Conservation (phyloP, 345 rosid genomes). For the Dimocarpus longan region DNA sequence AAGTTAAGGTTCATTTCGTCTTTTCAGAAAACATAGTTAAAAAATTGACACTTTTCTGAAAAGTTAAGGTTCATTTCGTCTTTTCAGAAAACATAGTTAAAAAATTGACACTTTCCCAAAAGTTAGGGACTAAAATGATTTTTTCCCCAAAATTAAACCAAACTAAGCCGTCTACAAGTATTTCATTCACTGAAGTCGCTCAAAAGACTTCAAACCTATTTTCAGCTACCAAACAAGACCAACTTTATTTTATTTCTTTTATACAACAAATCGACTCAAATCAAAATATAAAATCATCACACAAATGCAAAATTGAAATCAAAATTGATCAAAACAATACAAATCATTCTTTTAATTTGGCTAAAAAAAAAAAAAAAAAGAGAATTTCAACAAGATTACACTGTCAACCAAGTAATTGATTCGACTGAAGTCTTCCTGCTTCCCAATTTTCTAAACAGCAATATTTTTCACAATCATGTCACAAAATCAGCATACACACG, state of each 20-base stretch:
- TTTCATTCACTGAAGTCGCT: conserved; percentile 1
- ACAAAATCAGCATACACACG: not conserved
- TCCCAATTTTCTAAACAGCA: not conserved
- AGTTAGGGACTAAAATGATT: too few species aligned
- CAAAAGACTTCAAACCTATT: not conserved
- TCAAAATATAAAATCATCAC: not conserved
- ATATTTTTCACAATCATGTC: not conserved
- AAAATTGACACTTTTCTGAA: too few species aligned
- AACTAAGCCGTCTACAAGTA: not conserved
- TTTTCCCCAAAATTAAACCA: too few species aligned
- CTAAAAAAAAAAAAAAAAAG: not conserved
- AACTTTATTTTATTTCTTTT: too few species aligned
- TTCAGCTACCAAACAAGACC: conserved; percentile 25
- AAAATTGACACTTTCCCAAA: too few species aligned
- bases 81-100: too few species aligned
- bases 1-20: too few species aligned
- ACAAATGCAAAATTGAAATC: not conserved
- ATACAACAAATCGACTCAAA: not conserved
- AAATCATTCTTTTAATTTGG: not conserved
- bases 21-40: too few species aligned
- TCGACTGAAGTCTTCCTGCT: not conserved
- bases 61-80: too few species aligned
- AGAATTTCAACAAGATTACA: not conserved
- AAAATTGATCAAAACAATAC: not conserved
- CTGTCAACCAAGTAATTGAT: not conserved